phyloP scores from a whole-genome alignment of 352 stramenopile species.

The Globisporangium cystogenes region DNA sequence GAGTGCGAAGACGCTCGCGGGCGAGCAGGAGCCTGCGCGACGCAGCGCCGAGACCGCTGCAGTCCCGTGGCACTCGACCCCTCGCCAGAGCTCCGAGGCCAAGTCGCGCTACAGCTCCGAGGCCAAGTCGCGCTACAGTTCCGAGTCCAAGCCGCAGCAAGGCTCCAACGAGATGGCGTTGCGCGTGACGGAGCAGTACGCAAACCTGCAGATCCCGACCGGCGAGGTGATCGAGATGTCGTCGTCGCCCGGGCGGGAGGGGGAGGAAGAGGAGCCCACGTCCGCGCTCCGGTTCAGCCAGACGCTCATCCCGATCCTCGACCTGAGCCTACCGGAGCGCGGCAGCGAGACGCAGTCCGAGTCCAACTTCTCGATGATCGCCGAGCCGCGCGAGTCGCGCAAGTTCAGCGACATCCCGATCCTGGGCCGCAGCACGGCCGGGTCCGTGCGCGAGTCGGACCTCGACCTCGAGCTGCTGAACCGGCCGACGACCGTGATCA shows the following conservation, averaged over 20 bases:
- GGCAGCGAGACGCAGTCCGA: conserved; percentile 6
- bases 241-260: neutral
- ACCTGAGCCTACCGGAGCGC: conserved; percentile 2
- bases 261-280: neutral
- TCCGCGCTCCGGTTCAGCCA: no score
- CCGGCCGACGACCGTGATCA: conserved; percentile 31
- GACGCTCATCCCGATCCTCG: conserved; percentile 14
- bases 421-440: conserved; percentile 4
- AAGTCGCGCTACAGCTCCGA: no score
- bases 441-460: conserved; percentile 23
- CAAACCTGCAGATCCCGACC: conserved; percentile 5
- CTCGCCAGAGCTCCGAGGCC: neutral
- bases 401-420: conserved; percentile 16
- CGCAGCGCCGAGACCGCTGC: neutral
- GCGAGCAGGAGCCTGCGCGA: neutral
- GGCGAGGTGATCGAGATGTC: conserved; percentile 8
- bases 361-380: conserved; percentile 1
- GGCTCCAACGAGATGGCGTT: neutral
- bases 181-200: conserved; percentile 8
- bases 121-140: neutral
- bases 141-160: no score
- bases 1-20: no score
- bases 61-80: neutral
- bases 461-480: conserved; percentile 42
- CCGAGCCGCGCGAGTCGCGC: conserved; percentile 7